phyloP scores from a whole-genome alignment of 805 yeast genomes.

The Lachancea fermentati region DNA sequence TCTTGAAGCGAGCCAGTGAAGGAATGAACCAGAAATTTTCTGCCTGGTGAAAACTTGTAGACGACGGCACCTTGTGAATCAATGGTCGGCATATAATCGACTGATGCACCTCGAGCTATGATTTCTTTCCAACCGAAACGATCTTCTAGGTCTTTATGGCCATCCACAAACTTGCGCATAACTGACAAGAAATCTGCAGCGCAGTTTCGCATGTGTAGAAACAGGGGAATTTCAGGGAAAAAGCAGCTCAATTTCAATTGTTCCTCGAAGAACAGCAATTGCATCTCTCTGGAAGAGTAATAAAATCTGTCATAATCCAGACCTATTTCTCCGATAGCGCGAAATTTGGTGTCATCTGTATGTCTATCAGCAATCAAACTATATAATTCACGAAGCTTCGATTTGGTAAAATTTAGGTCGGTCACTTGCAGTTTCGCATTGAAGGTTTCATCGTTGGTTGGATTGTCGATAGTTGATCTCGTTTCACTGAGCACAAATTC shows the following conservation, averaged over 20 bases:
- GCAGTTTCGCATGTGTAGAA: slow-evolving; percentile 85
- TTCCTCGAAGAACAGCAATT: slow-evolving; percentile 55
- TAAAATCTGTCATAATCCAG: slow-evolving; percentile 88
- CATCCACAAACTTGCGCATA: slow-evolving; percentile 54
- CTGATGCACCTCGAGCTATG: neutral
- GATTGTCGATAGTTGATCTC: slow-evolving; percentile 27
- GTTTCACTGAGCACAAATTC: slow-evolving; percentile 38
- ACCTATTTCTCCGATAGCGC: slow-evolving; percentile 94
- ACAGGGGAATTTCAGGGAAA: slow-evolving; percentile 61
- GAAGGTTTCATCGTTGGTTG: slow-evolving; percentile 21
- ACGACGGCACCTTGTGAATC: slow-evolving; percentile 11
- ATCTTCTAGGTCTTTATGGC: slow-evolving; percentile 32
- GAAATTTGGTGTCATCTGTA: slow-evolving; percentile 52
- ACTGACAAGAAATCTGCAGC: slow-evolving; percentile 70
- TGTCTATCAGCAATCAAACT: slow-evolving; percentile 43
- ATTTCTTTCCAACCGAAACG: slow-evolving; percentile 13
- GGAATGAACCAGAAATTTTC: slow-evolving; percentile 87
- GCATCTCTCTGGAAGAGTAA: slow-evolving; percentile 64
- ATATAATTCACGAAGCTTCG: slow-evolving; percentile 36
- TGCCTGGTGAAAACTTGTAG: slow-evolving; percentile 31
- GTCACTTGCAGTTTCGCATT: slow-evolving; percentile 15
- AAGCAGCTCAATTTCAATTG: slow-evolving; percentile 58
- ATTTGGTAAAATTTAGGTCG: slow-evolving; percentile 10
- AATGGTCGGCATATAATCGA: neutral
- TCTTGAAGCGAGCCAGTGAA: slow-evolving; percentile 81